Conservation (phyloP, 2,329 filamentous ascomycete species). For the Ceratocystis harringtonii region DNA sequence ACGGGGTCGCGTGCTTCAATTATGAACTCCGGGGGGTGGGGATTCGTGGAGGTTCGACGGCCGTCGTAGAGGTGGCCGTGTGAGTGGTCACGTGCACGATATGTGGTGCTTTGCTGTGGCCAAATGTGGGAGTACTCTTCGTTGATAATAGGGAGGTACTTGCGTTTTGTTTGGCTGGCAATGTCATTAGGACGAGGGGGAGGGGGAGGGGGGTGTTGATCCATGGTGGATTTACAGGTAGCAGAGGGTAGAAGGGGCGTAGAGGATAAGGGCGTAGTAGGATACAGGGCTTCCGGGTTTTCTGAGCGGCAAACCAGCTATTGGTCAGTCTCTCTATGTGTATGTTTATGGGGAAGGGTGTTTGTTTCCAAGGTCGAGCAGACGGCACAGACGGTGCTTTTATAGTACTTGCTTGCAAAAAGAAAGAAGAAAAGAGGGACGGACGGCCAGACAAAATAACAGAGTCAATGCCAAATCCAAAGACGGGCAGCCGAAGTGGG, state of each 20-base stretch:
- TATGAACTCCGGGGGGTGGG: constrained; percentile 31
- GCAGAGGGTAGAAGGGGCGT: neutral
- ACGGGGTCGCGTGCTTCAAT: constrained; percentile 45
- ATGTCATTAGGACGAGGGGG: constrained; percentile 14
- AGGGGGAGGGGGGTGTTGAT: constrained; percentile 9
- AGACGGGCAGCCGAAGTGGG: neutral
- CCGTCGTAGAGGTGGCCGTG: constrained; percentile 32
- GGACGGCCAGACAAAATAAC: neutral
- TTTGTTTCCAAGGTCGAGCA: no score
- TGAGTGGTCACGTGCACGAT: constrained; percentile 35
- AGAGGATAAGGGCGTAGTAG: neutral
- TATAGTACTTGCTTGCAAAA: no score
- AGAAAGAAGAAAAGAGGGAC: no score
- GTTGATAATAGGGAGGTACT: constrained; percentile 51
- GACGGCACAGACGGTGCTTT: no score
- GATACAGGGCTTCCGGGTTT: no score
- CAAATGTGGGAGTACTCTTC: constrained; percentile 39
- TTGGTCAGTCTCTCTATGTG: no score
- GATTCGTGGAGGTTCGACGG: constrained; percentile 23
- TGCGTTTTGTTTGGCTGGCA: constrained; percentile 19
- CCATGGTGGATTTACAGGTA: constrained; percentile 6
- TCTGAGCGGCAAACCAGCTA: no score
- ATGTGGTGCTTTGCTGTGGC: constrained; percentile 45
- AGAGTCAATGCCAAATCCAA: neutral
- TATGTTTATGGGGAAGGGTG: no score